Base-by-base conservation (phyloP, 805 yeast species). In the Sungouiella thailandica region DNA sequence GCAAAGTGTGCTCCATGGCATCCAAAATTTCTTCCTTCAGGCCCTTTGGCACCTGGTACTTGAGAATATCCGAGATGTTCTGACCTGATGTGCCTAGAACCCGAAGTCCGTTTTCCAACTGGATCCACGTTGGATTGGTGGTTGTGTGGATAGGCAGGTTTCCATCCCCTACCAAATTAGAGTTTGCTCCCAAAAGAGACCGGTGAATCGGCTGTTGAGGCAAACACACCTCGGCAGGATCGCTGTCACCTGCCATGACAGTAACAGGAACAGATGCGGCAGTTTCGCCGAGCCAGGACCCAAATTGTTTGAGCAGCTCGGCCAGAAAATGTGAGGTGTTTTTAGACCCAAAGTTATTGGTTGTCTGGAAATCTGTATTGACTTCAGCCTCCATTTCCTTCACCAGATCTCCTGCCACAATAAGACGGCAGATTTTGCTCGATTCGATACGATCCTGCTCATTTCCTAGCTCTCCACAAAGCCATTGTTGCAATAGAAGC, bases 141-240 rank as follows among this genome's bases (percentile, higher is more conserved):
- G 46, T 39, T 12, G 44, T 32, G 23, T 38, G 42, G n/a, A 63
- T 43, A n/a, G 51, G 44, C n/a, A 41, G 88, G 52, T 8, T 58
- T 3, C 43, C 33, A 11, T 25, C 23, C 46, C 60, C 63, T 17
- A 77, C 48, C 41, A 65, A 70, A 5, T 60, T 54, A 23, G 68
- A 59, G 14, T 73, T 62, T 10, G 56, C 52, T 3, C 67, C 62
- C 48, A 93, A 79, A 36, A 90, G 68, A 1, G 94, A 81, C 33
- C 67, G 67, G 53, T 90, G 96, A n/a, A 93, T 53, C 2, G 95
- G 83, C 55, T 83, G 95, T 57, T 93, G 97, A 1, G 98, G 98
- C 37, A 87, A 58, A 31, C 89, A 74, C 12, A 72, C 61, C 40
- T 84, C 94, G n/a, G 86, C 78, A 0, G 97, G 96, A 55, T 93